Evolutionary conservation across 2,329 filamentous ascomycete species (phyloP), one percentile per base, ranked within the genome.

Genomic region (Stemphylium vesicarium): DNA sequence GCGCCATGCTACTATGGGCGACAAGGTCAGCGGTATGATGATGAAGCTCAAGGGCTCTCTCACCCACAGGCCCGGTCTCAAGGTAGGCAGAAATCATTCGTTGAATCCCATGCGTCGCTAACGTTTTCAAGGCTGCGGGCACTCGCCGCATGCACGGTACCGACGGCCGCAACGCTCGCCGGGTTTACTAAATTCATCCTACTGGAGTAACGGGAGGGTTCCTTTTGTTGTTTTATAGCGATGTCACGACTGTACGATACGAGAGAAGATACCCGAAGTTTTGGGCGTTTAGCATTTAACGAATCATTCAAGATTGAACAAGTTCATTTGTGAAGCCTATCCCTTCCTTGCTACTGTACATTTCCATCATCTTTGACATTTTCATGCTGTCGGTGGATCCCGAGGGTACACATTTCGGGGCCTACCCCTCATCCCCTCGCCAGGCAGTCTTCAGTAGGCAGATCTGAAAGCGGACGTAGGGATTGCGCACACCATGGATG

Each of bases 11-110:
- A 85, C 82, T 35, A 79, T 93, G 62, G 88, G 88, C 41, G 90
- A 94, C 78, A 94, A 93, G 77, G 82, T 94, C 64, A 87, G 84
- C 44, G 91, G 91, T 15, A 90, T 89, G 0, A 79, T 94, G 73
- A 81, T 90, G 78, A 91, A 85, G 79, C 75, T 94, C 60, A 87
- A 86, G 75, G 90, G 91, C 7, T 85, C 80, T 49, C 71, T 94
- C 53, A 92, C 88, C 1, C 76, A 85, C 42, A 81, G 86, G 36
- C 88, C 89, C 2, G 90, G 87, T 20, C 77, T 89, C 62, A 93
- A 93, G 86, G 85, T 86, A 69, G 63, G 68, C 59, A 38, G 41
- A 18, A 43, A 35, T 13, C 4, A 12, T 15, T 16, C 4, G 4
- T 15, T 18, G 9, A 15, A 32, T 13, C 5, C 7, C 15, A 26